Evolutionary conservation across 2,329 filamentous ascomycete species (phyloP), one percentile per base, ranked within the genome.

Genomic region (Neopestalotiopsis sp.): DNA sequence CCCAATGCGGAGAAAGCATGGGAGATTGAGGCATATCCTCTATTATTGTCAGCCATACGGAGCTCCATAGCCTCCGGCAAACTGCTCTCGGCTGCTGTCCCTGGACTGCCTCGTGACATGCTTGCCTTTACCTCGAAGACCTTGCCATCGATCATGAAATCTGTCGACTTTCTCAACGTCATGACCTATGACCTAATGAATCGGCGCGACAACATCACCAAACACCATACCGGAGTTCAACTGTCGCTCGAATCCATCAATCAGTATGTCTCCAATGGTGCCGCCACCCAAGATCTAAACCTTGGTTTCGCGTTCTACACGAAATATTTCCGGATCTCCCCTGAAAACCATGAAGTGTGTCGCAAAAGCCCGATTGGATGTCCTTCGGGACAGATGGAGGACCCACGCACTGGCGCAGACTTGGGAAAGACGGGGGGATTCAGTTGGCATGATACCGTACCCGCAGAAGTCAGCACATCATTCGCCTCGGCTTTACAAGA

Each of bases 131-230:
- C 86, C 0, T 70, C 81, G 5, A 78, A 85, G 30, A 87, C 87
- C 7, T 82, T 89, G 0, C 88, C 89, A 1, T 80, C 83, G 68
- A 91, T 93, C 72, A 88, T 87, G 81, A 76, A 81, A 13, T 82
- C 84, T 1, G 85, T 92, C 20, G 90, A 93, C 76, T 91, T 89
- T 74, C 83, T 93, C 74, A 93, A 93, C 74, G 63, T 93, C 71
- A 93, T 93, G 91, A 85, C 87, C 9, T 93, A 93, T 76, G 91
- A 94, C 75, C 76, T 94, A 62, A 91, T 92, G 86, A 93, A 92
- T 80, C 89, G 91, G 6, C 86, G 91, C 24, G 88, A 92, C 77
- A 86, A 81, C 58, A 77, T 82, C 20, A 92, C 90, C 1, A 83
- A 81, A 17, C 91, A 92, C 75, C 89, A 92, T 73, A 86, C 84